Percentiles rank a stretch among this genome's conserved stretches.
These are phyloP conservation scores for Bretziella fagacearum DNA, from an alignment of 2,329 filamentous ascomycete genomes.

Conservation along the genomic window DNA sequence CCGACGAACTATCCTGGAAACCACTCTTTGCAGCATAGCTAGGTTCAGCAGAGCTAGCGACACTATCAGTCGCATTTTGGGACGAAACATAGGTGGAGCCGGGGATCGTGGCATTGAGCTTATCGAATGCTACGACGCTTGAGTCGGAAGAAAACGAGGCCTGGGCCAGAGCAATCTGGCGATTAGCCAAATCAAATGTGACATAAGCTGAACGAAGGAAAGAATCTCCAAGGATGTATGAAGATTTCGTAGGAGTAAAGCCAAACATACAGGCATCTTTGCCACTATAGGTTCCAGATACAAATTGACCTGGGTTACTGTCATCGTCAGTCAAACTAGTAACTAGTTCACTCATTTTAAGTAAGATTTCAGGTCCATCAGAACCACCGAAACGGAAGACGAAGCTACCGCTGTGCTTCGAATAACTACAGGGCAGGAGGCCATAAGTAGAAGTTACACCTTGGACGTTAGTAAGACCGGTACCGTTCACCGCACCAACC, in stretches of 20 bases:
- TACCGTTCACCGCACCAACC: slow-evolving; percentile 33
- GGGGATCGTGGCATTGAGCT: slow-evolving; percentile 32
- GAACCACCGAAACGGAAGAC: slow-evolving; percentile 36
- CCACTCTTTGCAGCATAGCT: slow-evolving; percentile 8
- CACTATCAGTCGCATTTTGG: neutral
- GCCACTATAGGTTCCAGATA: slow-evolving; percentile 26
- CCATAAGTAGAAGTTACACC: slow-evolving; percentile 21
- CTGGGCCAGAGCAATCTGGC: slow-evolving; percentile 36
- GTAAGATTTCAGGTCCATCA: slow-evolving; percentile 31
- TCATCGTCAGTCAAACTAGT: slow-evolving; percentile 26
- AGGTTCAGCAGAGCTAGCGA: neutral
- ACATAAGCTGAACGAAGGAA: slow-evolving; percentile 44
- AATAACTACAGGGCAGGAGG: slow-evolving; percentile 34
- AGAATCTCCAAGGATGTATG: slow-evolving; percentile 38
- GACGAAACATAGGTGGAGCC: slow-evolving; percentile 1
- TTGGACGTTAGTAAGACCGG: neutral
- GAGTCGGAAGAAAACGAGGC: slow-evolving; percentile 38
- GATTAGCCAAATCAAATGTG: slow-evolving; percentile 42
- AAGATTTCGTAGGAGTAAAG: slow-evolving; percentile 31
- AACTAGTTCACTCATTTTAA: slow-evolving; percentile 40
- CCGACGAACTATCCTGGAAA: slow-evolving; percentile 1
- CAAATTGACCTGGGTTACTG: slow-evolving; percentile 17
- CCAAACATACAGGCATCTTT: slow-evolving; percentile 37
- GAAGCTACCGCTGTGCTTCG: slow-evolving; percentile 30
- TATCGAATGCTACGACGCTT: slow-evolving; percentile 34